These are phyloP conservation scores for Clitoria ternatea DNA, from an alignment of 306 rosid genomes.

Conservation along the genomic window DNA sequence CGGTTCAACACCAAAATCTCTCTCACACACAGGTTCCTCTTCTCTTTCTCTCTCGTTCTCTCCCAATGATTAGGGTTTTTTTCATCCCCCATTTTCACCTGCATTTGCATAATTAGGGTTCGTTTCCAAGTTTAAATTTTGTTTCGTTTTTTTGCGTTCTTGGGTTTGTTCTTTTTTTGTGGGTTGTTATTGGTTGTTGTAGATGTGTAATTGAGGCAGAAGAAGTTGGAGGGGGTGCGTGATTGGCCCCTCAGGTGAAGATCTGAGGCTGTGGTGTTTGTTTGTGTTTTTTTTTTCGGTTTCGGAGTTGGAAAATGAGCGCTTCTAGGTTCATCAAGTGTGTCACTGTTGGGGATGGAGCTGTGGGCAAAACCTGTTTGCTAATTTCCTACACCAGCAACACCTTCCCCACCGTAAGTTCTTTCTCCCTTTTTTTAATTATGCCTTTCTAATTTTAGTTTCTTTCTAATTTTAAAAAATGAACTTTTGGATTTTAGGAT, in stretches of 20 bases:
- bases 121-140: too few species aligned
- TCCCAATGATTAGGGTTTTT: conserved; percentile 33
- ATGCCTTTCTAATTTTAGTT: not conserved
- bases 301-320: conserved; percentile 52
- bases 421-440: not conserved
- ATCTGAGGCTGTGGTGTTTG: conserved; percentile 70
- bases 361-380: conserved; percentile 98
- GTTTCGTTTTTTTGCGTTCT: not conserved
- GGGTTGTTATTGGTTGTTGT: conserved; percentile 14
- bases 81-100: not conserved
- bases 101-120: conserved; percentile 50
- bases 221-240: conserved; percentile 31
- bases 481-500: not conserved
- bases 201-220: conserved; percentile 58
- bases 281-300: not conserved
- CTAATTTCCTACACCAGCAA: conserved; percentile 98
- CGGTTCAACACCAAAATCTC: conserved; percentile 86
- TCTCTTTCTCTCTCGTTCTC: conserved; percentile 17
- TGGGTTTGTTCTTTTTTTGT: not conserved
- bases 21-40: conserved; percentile 35
- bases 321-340: conserved; percentile 98
- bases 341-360: conserved; percentile 99
- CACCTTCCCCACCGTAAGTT: conserved; percentile 90
- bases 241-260: conserved; percentile 89
- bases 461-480: not conserved